Base-by-base conservation (phyloP, 2,329 filamentous ascomycete genomes). In the Aspergillus vadensis region DNA sequence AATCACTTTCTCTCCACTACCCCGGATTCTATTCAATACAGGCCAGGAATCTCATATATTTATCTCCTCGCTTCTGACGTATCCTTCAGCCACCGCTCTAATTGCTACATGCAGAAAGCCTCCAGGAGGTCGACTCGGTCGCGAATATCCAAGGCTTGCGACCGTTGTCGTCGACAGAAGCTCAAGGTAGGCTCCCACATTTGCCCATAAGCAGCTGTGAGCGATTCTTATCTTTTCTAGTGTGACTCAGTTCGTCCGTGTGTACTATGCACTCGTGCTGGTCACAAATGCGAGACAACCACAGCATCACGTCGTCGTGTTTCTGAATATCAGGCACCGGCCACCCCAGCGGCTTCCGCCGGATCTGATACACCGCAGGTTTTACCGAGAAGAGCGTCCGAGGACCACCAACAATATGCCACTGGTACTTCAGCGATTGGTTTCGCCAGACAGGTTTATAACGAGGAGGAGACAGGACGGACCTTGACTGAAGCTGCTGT, bases 81-180 rank as follows among this genome's bases (percentile, higher is more conserved):
- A 36, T 14, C 12, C 32, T 36, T 12, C 12, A 36, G 32, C 12
- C 32, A 5, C 2, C 12, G 4, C 10, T 36, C 12, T 14, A 6
- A 14, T 36, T 44, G 41, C 19, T 23, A 44, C 41, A 44, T 44
- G 41, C 41, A 44, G 41, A 44, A 44, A 44, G 19, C 19, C 1
- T 14, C 9, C 19, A 19, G 41, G 5, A 15, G 41, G 17, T 44
- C 41, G 10, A 44, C 41, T 23, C 41, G 41, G 41, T 44, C 41
- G 19, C 52, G 52, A 17, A 55, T 38, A 23, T 41, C 52, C 10
- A 41, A 43, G 21, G 52, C 36, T 27, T 55, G 52, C 38, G 52
- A 43, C 52, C 52, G 52, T n/a, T 55, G 52, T 17, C 52, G 52
- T 7, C 52, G 52, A 15, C 52, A 55, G 15, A 55, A 55, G 27